Evolutionary conservation across 805 yeast genomes (phyloP).

Genomic region (Saccharomycopsis sp.): DNA sequence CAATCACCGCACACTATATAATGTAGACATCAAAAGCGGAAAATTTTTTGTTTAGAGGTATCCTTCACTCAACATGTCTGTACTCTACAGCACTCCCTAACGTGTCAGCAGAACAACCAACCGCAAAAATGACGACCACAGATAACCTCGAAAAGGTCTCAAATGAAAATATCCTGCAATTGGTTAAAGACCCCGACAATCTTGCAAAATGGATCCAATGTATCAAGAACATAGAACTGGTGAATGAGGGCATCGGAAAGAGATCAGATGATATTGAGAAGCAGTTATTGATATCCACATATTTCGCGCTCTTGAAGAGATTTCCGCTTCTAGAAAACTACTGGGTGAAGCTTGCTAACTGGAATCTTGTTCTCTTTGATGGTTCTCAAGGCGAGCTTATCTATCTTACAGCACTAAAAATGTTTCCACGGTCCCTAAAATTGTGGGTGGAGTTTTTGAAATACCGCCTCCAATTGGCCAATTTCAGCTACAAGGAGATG

Average conservation of each 20-base stretch:
- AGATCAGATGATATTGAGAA: slow-evolving; percentile 29
- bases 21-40: neutral
- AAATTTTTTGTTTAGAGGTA: neutral
- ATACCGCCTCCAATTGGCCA: slow-evolving; percentile 29
- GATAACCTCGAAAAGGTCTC: neutral
- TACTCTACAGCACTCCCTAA: neutral
- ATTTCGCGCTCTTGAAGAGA: slow-evolving; percentile 37
- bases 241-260: slow-evolving; percentile 31
- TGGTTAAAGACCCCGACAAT: slow-evolving; percentile 31
- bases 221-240: slow-evolving; percentile 29
- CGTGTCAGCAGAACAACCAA: neutral
- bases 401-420: slow-evolving; percentile 34
- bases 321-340: slow-evolving; percentile 48
- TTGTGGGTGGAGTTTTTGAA: slow-evolving; percentile 46
- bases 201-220: slow-evolving; percentile 34
- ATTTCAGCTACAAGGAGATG: slow-evolving; percentile 29
- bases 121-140: neutral
- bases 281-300: slow-evolving; percentile 33
- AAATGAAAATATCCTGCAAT: neutral
- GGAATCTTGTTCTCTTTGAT: slow-evolving; percentile 41
- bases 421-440: slow-evolving; percentile 39
- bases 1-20: too few species aligned
- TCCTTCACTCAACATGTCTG: too few species aligned
- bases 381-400: slow-evolving; percentile 33
- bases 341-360: slow-evolving; percentile 50